Percentiles rank a stretch among this genome's conserved stretches.
These are phyloP conservation scores for Simmondsia chinensis DNA, from an alignment of 148 eudicot species.

Conservation along the genomic window DNA sequence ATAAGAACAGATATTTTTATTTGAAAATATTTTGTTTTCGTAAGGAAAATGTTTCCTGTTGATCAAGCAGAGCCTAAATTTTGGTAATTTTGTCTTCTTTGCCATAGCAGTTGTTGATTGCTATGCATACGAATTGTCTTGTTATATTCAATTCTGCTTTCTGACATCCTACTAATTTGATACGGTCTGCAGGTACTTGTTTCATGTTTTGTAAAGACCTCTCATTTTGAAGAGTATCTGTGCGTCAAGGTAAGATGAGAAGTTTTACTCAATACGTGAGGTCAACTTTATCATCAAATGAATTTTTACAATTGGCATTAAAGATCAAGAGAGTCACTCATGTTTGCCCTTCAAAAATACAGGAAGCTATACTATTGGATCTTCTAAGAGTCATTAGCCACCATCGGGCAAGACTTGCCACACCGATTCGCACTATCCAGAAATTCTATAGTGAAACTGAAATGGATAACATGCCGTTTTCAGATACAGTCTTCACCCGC, in stretches of 20 bases:
- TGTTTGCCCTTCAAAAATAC: slow-evolving; percentile 11
- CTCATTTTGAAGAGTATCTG: slow-evolving; percentile 76
- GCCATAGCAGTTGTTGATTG: too few relatives aligned
- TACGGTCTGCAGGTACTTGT: slow-evolving; percentile 50
- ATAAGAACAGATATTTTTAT: too few relatives aligned
- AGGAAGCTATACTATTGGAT: slow-evolving; percentile 87
- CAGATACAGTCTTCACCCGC: slow-evolving; percentile 45
- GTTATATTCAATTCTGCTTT: too few relatives aligned
- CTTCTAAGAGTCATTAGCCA: slow-evolving; percentile 83
- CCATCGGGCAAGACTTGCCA: slow-evolving; percentile 85
- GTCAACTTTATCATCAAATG: too few relatives aligned
- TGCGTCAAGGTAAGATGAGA: slow-evolving; percentile 58
- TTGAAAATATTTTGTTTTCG: too few relatives aligned
- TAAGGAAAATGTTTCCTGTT: too few relatives aligned
- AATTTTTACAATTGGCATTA: background rate
- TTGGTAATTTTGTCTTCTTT: too few relatives aligned
- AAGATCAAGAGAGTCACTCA: background rate
- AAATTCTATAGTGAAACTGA: slow-evolving; percentile 55
- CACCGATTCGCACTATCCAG: slow-evolving; percentile 87
- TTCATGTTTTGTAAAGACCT: slow-evolving; percentile 92
- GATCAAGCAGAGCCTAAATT: too few relatives aligned
- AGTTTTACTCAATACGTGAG: too few relatives aligned
- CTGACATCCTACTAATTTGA: background rate
- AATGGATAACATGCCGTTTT: slow-evolving; percentile 48
- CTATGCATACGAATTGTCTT: too few relatives aligned